Evolutionary conservation across 371 early-diverging fungal species (phyloP), one percentile per base, ranked within the genome.

Genomic region (Apophysomyces variabilis): DNA sequence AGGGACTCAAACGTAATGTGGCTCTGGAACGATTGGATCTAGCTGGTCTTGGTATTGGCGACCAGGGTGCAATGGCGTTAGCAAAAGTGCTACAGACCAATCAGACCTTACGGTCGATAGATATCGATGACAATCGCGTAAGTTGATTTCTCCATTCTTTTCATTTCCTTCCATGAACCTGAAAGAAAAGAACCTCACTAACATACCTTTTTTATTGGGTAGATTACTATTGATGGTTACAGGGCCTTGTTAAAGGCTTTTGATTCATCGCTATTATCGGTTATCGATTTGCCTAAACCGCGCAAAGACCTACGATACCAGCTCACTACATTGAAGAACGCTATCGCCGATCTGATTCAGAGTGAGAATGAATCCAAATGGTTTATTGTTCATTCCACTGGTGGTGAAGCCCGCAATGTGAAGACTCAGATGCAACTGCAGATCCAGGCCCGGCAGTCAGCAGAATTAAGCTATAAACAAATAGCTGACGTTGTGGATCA

Each of bases 171-270:
- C 38, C 44, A 8, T 38, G 9, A 9, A 8, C 37, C 5, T 5
- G 38, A 47, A 37, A 13, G 12, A 21, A 37, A 26, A 37, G 32
- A 37, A 37, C 60, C 38, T 7, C 37, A 60, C 3, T 26, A 26
- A 26, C 32, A 26, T 26, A 26, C 32, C 0, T 18, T 18, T 0
- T 18, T 18, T 18, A 18, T 18, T 18, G 18, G 26, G 32, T 66
- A 80, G 80, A 74, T 73, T 13, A 70, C 79, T 0, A 77, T 81
- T 50, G 75, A 76, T 35, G 82, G 82, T 12, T 81, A 66, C 50
- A 69, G 75, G 21, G 68, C 58, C 6, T 41, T 81, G 5, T 45
- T 57, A 13, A 69, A 71, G 8, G 67, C 71, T 1, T 63, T 75
- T 43, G 61, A 68, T 38, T 7, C 54, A 7, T 64, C 74, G 6